Evolutionary conservation across 805 yeast species (phyloP).

Genomic region (Ogataea siamensis): DNA sequence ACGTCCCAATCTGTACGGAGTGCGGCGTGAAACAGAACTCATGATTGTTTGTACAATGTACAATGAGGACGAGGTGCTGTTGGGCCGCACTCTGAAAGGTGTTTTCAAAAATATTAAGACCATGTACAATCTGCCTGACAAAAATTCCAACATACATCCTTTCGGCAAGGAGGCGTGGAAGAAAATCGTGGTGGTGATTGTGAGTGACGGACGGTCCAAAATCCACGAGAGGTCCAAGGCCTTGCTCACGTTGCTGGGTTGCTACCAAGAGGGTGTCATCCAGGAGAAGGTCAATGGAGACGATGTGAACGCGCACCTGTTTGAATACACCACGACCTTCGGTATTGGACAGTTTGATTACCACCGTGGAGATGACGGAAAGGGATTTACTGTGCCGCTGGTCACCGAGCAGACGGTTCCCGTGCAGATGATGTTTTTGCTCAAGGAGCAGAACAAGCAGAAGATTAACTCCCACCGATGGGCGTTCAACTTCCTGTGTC

Average conservation of each 20-base stretch:
- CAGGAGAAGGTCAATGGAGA: slow-evolving; percentile 82
- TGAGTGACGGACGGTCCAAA: slow-evolving; percentile 87
- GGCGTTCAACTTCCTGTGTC: slow-evolving; percentile 91
- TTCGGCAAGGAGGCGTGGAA: slow-evolving; percentile 97
- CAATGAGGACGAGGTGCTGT: slow-evolving; percentile 79
- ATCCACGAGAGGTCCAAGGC: slow-evolving; percentile 77
- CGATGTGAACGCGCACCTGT: slow-evolving; percentile 80
- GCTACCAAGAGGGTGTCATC: slow-evolving; percentile 92
- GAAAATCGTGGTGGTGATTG: slow-evolving; percentile 82
- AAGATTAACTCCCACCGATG: slow-evolving; percentile 95
- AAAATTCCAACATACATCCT: slow-evolving; percentile 49
- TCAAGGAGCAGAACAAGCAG: slow-evolving; percentile 84
- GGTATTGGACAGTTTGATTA: slow-evolving; percentile 52
- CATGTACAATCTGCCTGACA: slow-evolving; percentile 47
- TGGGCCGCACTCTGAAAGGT: slow-evolving; percentile 86
- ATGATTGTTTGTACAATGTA: slow-evolving; percentile 88
- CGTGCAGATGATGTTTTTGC: slow-evolving; percentile 80
- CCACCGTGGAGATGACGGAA: slow-evolving; percentile 53
- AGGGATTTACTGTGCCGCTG: slow-evolving; percentile 52
- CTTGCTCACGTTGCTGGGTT: slow-evolving; percentile 79
- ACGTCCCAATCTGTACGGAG: slow-evolving; percentile 73
- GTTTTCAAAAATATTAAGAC: slow-evolving; percentile 83
- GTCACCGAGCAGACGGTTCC: slow-evolving; percentile 66
- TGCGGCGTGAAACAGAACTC: slow-evolving; percentile 79
- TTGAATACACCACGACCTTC: slow-evolving; percentile 89